Evolutionary conservation across 2,329 filamentous ascomycete species (phyloP).

Genomic region (Laburnicola sp.): DNA sequence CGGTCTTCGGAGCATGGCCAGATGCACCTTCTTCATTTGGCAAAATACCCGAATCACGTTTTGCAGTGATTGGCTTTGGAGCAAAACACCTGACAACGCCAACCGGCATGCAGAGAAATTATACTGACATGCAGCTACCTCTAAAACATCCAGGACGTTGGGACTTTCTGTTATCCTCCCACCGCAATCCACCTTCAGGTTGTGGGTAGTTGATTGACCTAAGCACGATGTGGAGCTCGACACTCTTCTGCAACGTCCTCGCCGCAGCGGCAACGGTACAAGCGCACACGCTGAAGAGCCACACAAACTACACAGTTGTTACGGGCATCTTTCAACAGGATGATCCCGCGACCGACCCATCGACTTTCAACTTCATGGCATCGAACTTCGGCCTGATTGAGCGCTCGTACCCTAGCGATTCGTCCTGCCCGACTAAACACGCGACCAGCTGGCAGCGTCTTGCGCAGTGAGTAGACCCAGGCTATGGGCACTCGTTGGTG

Average conservation of each 20-base stretch:
- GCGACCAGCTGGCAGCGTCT: constrained; percentile 69
- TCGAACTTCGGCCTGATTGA: constrained; percentile 69
- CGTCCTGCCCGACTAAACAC: constrained; percentile 37
- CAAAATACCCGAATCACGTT: constrained; percentile 1
- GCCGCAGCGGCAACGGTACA: not conserved
- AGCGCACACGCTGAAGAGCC: constrained; percentile 12
- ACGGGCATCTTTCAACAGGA: constrained; percentile 68
- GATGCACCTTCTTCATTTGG: constrained; percentile 3
- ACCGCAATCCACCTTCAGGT: not conserved
- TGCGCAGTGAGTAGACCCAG: constrained; percentile 33
- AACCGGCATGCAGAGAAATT: not conserved
- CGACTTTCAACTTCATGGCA: constrained; percentile 53
- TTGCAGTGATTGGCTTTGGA: not conserved
- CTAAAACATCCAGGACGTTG: not conserved
- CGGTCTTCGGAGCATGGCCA: too few species aligned
- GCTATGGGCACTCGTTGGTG: too few species aligned
- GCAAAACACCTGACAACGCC: not conserved
- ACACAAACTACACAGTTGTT: constrained; percentile 64
- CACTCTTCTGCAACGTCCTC: not conserved
- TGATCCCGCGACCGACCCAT: constrained; percentile 58
- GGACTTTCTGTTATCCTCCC: not conserved
- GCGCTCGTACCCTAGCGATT: constrained; percentile 62
- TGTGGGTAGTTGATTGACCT: not conserved
- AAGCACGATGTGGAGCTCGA: not conserved
- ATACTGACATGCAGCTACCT: not conserved